Percentiles rank a stretch among this genome's conserved stretches.
Conservation (phyloP, 78 protist genomes). For the Protostelium mycophagum region DNA sequence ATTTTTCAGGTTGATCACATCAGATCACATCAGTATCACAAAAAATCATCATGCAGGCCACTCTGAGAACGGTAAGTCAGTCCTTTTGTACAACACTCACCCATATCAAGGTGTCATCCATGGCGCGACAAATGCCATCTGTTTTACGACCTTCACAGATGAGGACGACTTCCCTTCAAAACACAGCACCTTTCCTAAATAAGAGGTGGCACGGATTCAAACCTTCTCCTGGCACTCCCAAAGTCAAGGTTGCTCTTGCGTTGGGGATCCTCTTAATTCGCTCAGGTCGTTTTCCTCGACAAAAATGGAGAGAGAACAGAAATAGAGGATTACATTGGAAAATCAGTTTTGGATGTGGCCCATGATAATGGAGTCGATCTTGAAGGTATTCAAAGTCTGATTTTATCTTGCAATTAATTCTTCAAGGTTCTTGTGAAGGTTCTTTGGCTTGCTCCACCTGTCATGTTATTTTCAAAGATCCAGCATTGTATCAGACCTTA, state of each 20-base stretch:
- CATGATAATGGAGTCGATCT: slow-evolving; percentile 77
- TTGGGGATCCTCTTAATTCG: neutral
- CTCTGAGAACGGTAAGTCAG: neutral
- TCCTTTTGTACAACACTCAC: neutral
- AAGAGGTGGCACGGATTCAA: neutral
- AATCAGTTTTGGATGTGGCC: slow-evolving; percentile 63
- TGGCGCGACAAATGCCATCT: neutral
- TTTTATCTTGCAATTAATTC: neutral
- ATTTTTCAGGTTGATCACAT: neutral
- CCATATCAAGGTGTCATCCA: neutral
- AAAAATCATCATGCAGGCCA: neutral
- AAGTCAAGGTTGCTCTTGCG: neutral
- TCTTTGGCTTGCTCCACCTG: slow-evolving; percentile 94
- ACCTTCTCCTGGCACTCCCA: neutral
- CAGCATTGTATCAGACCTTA: slow-evolving; percentile 56
- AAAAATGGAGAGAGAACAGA: neutral
- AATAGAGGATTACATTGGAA: slow-evolving; percentile 16
- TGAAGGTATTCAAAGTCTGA: slow-evolving; percentile 48
- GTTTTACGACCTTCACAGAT: neutral
- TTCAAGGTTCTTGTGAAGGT: slow-evolving; percentile 83
- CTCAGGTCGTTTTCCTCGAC: neutral
- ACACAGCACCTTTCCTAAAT: neutral
- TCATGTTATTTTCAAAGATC: slow-evolving; percentile 68
- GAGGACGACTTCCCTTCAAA: neutral
- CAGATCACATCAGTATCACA: neutral